Percentiles rank a stretch among this genome's conserved stretches.
Conservation (phyloP, 257 asterid genomes). For the Scutellaria baicalensis region DNA sequence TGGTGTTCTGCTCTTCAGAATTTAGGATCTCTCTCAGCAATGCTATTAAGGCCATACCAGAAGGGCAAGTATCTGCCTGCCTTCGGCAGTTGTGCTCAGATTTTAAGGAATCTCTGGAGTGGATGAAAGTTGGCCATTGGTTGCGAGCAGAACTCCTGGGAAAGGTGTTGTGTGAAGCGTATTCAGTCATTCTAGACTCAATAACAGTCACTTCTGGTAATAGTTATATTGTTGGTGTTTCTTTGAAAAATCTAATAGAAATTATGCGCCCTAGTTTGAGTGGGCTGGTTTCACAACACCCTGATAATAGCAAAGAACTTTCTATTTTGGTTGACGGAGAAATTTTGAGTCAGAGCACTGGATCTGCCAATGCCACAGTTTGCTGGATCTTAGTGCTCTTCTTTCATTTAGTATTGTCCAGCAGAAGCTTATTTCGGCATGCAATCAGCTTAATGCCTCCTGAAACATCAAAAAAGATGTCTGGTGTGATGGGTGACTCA, state of each 20-base stretch:
- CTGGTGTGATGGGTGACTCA: conserved; percentile 49
- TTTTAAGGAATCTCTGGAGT: conserved; percentile 59
- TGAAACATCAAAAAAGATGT: conserved; percentile 52
- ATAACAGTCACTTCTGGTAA: conserved; percentile 71
- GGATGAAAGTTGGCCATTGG: conserved; percentile 49
- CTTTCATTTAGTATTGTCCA: conserved; percentile 59
- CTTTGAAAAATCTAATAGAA: conserved; percentile 56
- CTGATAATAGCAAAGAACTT: conserved; percentile 30
- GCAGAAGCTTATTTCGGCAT: conserved; percentile 64
- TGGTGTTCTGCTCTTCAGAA: conserved; percentile 53
- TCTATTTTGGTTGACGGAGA: conserved; percentile 38
- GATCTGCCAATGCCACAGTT: conserved; percentile 25
- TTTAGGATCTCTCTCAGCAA: conserved; percentile 66
- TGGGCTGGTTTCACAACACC: conserved; percentile 34
- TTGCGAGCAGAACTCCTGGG: conserved; percentile 63
- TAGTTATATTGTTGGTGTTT: conserved; percentile 54
- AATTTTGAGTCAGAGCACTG: conserved; percentile 23
- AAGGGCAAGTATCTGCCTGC: conserved; percentile 87
- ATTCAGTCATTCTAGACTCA: conserved; percentile 64
- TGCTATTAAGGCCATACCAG: conserved; percentile 76
- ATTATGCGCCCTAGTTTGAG: conserved; percentile 43
- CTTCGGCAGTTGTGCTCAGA: conserved; percentile 53
- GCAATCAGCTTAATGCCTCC: conserved; percentile 66
- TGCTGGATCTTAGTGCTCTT: conserved; percentile 58
- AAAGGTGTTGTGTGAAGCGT: conserved; percentile 61